A percentile compares a stretch with the other conserved stretches of the same genome.
These are phyloP conservation scores for Bidens hawaiensis DNA, from an alignment of 140 eudicot genomes.

Conservation along the genomic window DNA sequence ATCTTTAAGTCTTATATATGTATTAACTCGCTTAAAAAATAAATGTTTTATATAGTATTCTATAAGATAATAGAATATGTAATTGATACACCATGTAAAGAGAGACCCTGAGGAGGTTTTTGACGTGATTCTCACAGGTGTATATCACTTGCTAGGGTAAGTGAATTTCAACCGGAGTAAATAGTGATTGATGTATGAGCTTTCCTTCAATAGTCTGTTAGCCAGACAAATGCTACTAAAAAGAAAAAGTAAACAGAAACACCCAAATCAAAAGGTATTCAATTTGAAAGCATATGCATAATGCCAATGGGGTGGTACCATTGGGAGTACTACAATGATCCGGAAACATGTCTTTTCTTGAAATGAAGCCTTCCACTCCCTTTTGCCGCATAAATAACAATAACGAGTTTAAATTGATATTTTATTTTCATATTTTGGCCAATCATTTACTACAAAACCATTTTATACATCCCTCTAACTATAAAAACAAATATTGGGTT, in stretches of 20 bases:
- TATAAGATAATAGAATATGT: neutral
- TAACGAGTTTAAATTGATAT: neutral
- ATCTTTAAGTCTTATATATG: neutral
- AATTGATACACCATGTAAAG: neutral
- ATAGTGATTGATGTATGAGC: no score
- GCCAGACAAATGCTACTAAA: no score
- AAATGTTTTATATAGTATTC: no score
- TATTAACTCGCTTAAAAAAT: no score
- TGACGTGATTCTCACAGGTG: no score
- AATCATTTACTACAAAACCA: neutral
- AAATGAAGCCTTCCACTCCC: slow-evolving; percentile 22
- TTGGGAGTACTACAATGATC: slow-evolving; percentile 25
- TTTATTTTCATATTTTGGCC: neutral
- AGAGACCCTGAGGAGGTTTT: no score
- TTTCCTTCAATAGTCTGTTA: no score
- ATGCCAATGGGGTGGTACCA: slow-evolving; percentile 21
- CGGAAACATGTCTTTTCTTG: slow-evolving; percentile 26
- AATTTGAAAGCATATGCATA: slow-evolving; percentile 9
- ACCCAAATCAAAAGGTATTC: neutral
- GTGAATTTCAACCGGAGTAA: no score
- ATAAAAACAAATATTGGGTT: no score
- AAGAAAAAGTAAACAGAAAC: neutral
- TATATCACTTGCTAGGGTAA: no score
- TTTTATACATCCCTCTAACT: neutral
- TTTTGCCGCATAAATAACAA: slow-evolving; percentile 13